A percentile compares a stretch with the other conserved stretches of the same genome.
Evolutionary conservation across 192 early-diverging fungal species (phyloP).

Genomic region (Coemansia sp.): DNA sequence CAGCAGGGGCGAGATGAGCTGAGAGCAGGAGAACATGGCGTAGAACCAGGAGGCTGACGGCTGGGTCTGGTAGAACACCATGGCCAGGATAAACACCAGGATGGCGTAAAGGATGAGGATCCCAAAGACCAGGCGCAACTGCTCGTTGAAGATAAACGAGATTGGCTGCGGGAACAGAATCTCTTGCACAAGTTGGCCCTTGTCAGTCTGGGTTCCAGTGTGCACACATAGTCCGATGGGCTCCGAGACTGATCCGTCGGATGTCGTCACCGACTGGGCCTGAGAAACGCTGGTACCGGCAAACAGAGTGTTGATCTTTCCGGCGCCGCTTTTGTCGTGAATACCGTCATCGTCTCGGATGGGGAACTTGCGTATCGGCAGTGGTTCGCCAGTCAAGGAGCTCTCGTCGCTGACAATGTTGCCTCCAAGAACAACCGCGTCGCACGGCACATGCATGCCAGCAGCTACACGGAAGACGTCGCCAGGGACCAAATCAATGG

Average conservation of each 20-base stretch:
- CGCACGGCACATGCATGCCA: slow-evolving; percentile 57
- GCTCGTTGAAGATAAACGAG: slow-evolving; percentile 63
- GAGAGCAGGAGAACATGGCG: slow-evolving; percentile 60
- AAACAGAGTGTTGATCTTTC: slow-evolving; percentile 63
- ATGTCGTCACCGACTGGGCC: slow-evolving; percentile 12
- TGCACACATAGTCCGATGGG: slow-evolving; percentile 31
- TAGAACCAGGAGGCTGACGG: slow-evolving; percentile 61
- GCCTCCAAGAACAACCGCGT: slow-evolving; percentile 62
- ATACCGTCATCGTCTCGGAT: slow-evolving; percentile 55
- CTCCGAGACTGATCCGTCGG: slow-evolving; percentile 33
- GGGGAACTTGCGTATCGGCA: slow-evolving; percentile 72
- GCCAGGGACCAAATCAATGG: slow-evolving; percentile 61
- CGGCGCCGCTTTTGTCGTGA: slow-evolving; percentile 33
- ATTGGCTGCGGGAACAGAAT: slow-evolving; percentile 60
- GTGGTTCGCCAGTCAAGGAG: slow-evolving; percentile 70
- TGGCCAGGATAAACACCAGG: slow-evolving; percentile 31
- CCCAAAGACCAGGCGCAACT: slow-evolving; percentile 58
- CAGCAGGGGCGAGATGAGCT: slow-evolving; percentile 57
- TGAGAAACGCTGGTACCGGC: slow-evolving; percentile 66
- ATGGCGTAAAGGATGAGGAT: slow-evolving; percentile 56
- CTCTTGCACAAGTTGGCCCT: slow-evolving; percentile 58
- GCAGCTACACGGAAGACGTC: slow-evolving; percentile 54
- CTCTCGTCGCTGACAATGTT: slow-evolving; percentile 69
- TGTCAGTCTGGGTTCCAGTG: slow-evolving; percentile 55
- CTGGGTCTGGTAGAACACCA: slow-evolving; percentile 44